These are phyloP conservation scores for Venturia oleaginea DNA, from an alignment of 2,329 filamentous ascomycete genomes.

Conservation along the genomic window DNA sequence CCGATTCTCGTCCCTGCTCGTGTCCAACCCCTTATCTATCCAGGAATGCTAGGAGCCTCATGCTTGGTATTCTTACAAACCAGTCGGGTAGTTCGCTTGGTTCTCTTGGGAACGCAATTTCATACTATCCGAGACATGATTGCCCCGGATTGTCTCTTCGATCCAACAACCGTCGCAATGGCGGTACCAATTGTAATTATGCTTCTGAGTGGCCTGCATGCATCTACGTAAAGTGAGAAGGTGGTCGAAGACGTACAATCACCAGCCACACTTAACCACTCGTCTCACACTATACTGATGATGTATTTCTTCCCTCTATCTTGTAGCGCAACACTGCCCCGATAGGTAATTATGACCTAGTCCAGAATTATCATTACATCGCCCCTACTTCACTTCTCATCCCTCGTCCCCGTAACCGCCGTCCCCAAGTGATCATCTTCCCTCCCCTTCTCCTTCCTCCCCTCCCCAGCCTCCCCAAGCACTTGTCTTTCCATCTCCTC, in stretches of 20 bases:
- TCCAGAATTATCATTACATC: no score
- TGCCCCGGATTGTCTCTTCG: neutral
- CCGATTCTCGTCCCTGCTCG: neutral
- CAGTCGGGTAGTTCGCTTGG: neutral
- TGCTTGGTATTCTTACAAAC: neutral
- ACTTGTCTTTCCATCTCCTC: conserved; percentile 63
- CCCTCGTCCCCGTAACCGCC: neutral
- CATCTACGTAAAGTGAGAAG: no score
- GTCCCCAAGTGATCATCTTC: conserved; percentile 1
- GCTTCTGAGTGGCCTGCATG: no score
- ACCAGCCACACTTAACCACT: no score
- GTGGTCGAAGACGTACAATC: no score
- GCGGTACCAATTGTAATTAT: no score
- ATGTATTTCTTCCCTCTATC: no score
- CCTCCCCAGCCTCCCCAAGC: conserved; percentile 33
- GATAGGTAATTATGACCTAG: no score
- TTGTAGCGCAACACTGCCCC: no score
- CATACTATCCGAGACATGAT: neutral
- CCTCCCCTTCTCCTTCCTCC: conserved; percentile 18
- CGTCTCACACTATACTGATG: no score
- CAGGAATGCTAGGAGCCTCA: neutral
- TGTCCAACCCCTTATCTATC: neutral
- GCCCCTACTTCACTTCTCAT: neutral
- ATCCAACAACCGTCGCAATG: no score
- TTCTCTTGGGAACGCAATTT: neutral